Evolutionary conservation across 139 green algal genomes (phyloP), one percentile per base, ranked within the genome.

Genomic region (Closterium sp.): DNA sequence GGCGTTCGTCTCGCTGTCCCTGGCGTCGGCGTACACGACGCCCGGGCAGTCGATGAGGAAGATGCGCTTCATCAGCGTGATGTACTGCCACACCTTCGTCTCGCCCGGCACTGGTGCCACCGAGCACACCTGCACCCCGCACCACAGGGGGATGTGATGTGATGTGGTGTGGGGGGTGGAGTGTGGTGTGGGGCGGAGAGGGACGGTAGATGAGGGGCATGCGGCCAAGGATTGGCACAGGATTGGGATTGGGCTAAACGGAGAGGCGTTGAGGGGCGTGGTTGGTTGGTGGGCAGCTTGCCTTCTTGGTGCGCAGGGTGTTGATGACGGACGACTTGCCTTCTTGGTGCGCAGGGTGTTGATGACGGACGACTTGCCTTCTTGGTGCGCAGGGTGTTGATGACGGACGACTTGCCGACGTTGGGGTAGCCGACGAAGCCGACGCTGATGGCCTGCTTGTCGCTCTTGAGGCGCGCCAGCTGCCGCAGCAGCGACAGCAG

Each of bases 51-150:
- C 98, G 88, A 99, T 99, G 84, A 99, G 96, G 96, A 98, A 98
- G 95, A 99, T 98, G 90, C 96, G 96, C 96, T 99, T 99, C 95
- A 98, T 99, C 21, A 99, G 96, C 31, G 98, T 99, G 94, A 99
- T 98, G 96, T 99, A 99, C 95, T 99, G 98, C 98, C 98, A 99
- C 89, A 99, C 96, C 95, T 99, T 99, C 86, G 98, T 99, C 96
- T 99, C 97, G 1, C 98, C 98, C 2, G 98, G 98, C 5, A 99
- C 95, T 0, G 98, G 98, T 3, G 98, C 97, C 32, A 97, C 95
- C 69, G 98, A 98, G 96, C 97, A 99, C 35, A 99, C 97, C 92
- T 94, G 92, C n/a, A n/a, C n/a, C n/a, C n/a, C n/a, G n/a, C n/a
- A n/a, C n/a, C n/a, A n/a, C n/a, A n/a, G n/a, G n/a, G n/a, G n/a